Base-by-base conservation (phyloP, 352 stramenopile species). In the Globisporangium iwayamae region DNA sequence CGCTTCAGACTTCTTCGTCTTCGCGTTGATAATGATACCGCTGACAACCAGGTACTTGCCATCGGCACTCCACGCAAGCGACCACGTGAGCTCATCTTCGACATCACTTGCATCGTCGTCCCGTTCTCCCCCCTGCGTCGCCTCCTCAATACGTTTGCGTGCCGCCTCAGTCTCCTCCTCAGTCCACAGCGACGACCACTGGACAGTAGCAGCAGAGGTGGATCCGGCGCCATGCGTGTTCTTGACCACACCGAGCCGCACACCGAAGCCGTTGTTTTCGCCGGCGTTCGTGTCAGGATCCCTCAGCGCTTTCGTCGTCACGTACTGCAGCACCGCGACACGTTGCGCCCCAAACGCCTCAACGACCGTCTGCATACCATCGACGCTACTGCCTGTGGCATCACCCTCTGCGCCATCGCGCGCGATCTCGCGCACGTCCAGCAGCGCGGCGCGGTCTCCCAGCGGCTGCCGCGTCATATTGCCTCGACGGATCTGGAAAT, bases 41-140 rank as follows among this genome's bases (percentile, higher is more conserved):
- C 66, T 66, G 13, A 91, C 50, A 39, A 88, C 65, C 30, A 93
- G 62, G 60, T 85, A 76, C 9, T 74, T 67, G 7, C 66, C 70
- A 59, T 91, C 77, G 16, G 75, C 66, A 68, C 80, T 93, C 83
- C 78, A 87, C n/a, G 47, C 61, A 0, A 87, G 59, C 38, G 61
- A 59, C 76, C 76, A 85, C 22, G 38, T 28, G 34, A 34, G 16
- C 6, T 57, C 38, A 5, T 41, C 30, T 9, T 43, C 30, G 16
- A 20, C 46, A 20, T 65, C 30, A 36, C 32, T 28, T 2, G 43
- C 4, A 9, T 4, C 4, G 16, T 18, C 8, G 18, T n/a, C 25
- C 1, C 20, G 28, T 50, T 60, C 46, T 48, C 56, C 39, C n/a
- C 1, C 39, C 62, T 41, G n/a, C 43, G 5, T 16, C n/a, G 36